Evolutionary conservation across 345 rosid genomes (phyloP).

Genomic region (Pistacia integerrima): DNA sequence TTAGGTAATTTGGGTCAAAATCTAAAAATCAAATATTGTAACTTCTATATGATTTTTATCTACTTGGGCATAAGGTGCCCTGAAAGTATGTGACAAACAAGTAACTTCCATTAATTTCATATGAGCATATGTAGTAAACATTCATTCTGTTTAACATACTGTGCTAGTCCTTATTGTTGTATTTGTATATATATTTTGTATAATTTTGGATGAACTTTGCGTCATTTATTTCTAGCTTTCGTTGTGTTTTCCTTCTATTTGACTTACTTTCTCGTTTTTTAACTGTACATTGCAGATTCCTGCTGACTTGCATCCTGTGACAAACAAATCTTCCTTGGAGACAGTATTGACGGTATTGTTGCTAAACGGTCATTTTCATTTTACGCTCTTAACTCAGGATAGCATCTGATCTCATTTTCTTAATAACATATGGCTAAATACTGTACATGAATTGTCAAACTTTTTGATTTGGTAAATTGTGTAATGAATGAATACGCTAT

Average conservation of each 20-base stretch:
- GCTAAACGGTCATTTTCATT: slow-evolving; percentile 15
- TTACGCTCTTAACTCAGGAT: neutral
- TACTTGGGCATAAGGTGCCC: neutral
- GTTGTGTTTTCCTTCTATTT: slow-evolving; percentile 9
- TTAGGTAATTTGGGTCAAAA: neutral
- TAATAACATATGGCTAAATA: too few species aligned
- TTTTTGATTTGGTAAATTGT: too few species aligned
- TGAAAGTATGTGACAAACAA: neutral
- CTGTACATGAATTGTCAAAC: too few species aligned
- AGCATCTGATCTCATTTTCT: neutral
- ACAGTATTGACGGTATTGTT: slow-evolving; percentile 91
- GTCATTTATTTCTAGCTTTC: neutral
- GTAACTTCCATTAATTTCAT: neutral
- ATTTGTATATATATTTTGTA: neutral
- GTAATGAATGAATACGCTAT: too few species aligned
- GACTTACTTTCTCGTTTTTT: slow-evolving; percentile 20
- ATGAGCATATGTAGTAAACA: neutral
- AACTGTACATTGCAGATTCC: slow-evolving; percentile 73
- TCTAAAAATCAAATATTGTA: neutral
- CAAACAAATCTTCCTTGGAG: slow-evolving; percentile 91
- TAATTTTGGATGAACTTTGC: neutral
- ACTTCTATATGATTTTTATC: neutral
- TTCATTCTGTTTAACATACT: neutral
- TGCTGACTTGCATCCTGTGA: slow-evolving; percentile 91
- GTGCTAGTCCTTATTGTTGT: neutral